phyloP scores from a whole-genome alignment of 495 filamentous ascomycete species.

The Stereocaulon alpinum region DNA sequence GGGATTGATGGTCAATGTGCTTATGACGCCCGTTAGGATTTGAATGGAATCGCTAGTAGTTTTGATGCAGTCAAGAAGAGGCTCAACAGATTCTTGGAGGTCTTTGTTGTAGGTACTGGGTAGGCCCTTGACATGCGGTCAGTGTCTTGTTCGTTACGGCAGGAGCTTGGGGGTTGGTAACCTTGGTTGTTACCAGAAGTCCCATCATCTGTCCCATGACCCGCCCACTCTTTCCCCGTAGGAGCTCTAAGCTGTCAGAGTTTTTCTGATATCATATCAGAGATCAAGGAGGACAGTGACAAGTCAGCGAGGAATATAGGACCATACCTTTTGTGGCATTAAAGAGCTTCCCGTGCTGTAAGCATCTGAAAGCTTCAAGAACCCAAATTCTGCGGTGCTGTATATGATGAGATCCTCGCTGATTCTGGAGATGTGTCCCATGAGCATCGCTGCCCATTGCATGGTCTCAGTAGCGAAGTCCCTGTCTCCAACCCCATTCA shows the following conservation, averaged over 20 bases:
- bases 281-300: conserved; percentile 46
- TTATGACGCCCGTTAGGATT: conserved; percentile 71
- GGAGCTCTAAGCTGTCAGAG: conserved; percentile 72
- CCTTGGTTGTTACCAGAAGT: conserved; percentile 68
- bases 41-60: conserved; percentile 76
- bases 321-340: conserved; percentile 65
- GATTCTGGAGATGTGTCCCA: conserved; percentile 80
- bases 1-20: conserved; percentile 53
- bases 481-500: conserved; percentile 74
- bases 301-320: conserved; percentile 4
- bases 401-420: conserved; percentile 74
- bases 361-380: conserved; percentile 60
- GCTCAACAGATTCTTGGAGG: conserved; percentile 82
- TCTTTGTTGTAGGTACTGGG: conserved; percentile 94
- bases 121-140: conserved; percentile 45
- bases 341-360: conserved; percentile 63
- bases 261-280: conserved; percentile 33
- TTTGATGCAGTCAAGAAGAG: conserved; percentile 78
- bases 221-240: conserved; percentile 77
- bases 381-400: conserved; percentile 59
- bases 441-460: conserved; percentile 78
- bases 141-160: neutral
- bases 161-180: neutral
- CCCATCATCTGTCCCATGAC: conserved; percentile 85
- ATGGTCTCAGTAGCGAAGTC: conserved; percentile 87